Base-by-base conservation (phyloP, 2,329 filamentous ascomycete genomes). In the Hypoxylon sp. region DNA sequence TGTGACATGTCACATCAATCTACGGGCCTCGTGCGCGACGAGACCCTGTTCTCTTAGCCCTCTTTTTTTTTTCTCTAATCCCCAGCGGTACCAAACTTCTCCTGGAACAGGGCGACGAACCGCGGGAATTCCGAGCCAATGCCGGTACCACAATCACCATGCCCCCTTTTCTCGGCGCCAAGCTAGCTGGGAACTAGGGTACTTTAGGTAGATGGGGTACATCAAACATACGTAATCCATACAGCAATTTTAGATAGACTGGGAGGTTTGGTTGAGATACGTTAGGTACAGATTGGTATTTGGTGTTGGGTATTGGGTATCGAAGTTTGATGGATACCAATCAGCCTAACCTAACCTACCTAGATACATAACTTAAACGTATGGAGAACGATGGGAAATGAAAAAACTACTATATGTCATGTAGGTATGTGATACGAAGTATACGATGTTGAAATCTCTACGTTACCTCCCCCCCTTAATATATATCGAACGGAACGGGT, bases 1-100 rank as follows among this genome's bases (percentile, higher is more conserved):
- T 41, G 27, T 59, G 49, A 57, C 56, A 47, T 51, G 52, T 59
- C 56, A 59, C 25, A 32, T 58, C 48, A 40, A 54, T 51, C 49
- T 52, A 45, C 34, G 36, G 36, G 43, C 32, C 55, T 58, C 40
- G 55, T 44, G 55, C 55, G 45, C 37, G 47, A 46, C 34, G 52
- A 35, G 19, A 48, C 40, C 49, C 46, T 55, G 45, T 32, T 51
- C 45, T 50, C 54, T 36, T n/a, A n/a, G n/a, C n/a, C n/a, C n/a
- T 36, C 51, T 31, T 42, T 25, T 25, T 25, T 25, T 25, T 25
- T 25, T 9, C 21, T 25, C 6, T 6, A 25, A 48, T 58, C 40
- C 48, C 44, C 48, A 48, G 51, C 51, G 21, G 55, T 43, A 59
- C 52, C 55, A 56, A 57, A 57, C 41, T 57, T 51, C 31, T 32